A percentile compares a stretch with the other conserved stretches of the same genome.
Evolutionary conservation across 129 eudicot genomes (phyloP).

Genomic region (Centrapalus pauciflorus): DNA sequence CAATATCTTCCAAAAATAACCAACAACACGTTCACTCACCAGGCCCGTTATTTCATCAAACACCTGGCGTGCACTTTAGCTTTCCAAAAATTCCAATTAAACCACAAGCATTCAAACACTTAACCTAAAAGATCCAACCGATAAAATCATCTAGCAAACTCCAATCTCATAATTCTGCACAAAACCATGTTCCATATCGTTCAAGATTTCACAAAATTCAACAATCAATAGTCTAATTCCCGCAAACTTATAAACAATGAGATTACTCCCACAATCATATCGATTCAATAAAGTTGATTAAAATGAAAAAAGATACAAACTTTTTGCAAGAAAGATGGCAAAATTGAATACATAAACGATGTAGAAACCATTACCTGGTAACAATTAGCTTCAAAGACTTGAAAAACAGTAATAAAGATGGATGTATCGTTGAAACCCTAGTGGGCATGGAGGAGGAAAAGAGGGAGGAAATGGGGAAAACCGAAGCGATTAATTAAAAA

Average conservation of each 20-base stretch:
- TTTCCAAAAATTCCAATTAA: not conserved
- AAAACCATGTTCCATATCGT: not conserved
- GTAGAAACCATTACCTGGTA: constrained; percentile 38
- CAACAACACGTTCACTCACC: not conserved
- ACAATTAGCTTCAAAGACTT: constrained; percentile 45
- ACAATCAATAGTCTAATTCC: not conserved
- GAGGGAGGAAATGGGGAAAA: not conserved
- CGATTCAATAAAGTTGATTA: not conserved
- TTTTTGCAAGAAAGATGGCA: not conserved
- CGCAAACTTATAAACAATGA: not conserved
- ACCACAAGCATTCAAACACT: not conserved
- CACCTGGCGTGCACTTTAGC: not conserved
- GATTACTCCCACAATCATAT: constrained; percentile 5
- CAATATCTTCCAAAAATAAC: not conserved
- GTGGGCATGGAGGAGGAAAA: constrained; percentile 8
- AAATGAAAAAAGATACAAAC: not conserved
- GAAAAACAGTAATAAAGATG: not conserved
- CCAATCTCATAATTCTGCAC: not conserved
- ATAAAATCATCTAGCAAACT: constrained; percentile 2
- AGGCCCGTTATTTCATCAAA: constrained; percentile 13
- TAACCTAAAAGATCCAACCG: constrained; percentile 1
- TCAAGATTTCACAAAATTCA: not conserved
- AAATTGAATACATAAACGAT: not conserved
- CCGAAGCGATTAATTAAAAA: not conserved
- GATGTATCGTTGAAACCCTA: constrained; percentile 16